Conservation (phyloP, 164 flowering plant species). For the Nymphaea colorata region DNA sequence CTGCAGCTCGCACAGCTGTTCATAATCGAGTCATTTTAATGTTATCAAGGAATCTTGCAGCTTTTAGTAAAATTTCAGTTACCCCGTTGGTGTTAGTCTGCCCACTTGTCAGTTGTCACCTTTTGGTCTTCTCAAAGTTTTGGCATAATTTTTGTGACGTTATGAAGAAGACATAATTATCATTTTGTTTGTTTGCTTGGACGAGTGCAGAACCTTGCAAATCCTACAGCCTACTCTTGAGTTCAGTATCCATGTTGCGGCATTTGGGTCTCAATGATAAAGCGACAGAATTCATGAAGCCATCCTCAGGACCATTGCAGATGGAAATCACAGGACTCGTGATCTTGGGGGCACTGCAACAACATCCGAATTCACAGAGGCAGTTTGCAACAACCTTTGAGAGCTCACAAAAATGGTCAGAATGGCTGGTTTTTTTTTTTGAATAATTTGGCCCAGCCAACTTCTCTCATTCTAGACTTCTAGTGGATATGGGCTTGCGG, state of each 20-base stretch:
- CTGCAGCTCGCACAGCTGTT: no score
- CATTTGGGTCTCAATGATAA: conserved; percentile 67
- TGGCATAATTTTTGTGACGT: no score
- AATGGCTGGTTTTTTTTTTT: not conserved
- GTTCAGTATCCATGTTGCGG: conserved; percentile 77
- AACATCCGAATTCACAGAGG: conserved; percentile 78
- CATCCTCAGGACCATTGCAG: conserved; percentile 78
- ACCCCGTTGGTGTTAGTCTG: no score
- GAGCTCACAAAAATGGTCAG: not conserved
- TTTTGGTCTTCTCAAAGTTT: no score
- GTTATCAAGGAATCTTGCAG: no score
- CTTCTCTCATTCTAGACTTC: not conserved
- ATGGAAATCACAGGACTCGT: conserved; percentile 78
- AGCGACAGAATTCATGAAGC: conserved; percentile 84
- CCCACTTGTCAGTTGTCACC: no score
- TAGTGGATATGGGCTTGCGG: not conserved
- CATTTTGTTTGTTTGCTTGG: no score
- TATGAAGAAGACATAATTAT: no score
- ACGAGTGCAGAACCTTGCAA: conserved; percentile 60
- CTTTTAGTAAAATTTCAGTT: no score
- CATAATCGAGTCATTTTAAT: no score
- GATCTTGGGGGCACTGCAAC: conserved; percentile 84
- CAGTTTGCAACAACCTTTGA: conserved; percentile 67
- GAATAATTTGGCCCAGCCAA: conserved; percentile 2
- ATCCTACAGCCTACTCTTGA: conserved; percentile 93